Evolutionary conservation across 2,329 filamentous ascomycete species (phyloP).

Genomic region (Aspergillus uvarum): DNA sequence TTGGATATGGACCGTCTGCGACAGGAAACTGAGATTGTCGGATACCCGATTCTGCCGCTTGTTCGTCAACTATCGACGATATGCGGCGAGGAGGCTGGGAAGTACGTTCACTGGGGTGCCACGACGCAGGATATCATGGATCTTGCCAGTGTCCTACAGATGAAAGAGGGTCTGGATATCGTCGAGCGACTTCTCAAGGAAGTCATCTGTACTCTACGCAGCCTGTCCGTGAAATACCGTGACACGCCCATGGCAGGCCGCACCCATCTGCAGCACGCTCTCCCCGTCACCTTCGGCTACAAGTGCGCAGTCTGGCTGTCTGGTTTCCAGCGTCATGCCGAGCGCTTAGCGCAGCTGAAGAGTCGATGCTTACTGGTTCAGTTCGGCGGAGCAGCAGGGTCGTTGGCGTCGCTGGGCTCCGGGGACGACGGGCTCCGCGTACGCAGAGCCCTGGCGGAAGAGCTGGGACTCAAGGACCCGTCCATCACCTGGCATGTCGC

Average conservation of each 20-base stretch:
- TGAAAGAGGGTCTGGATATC: slow-evolving; percentile 51
- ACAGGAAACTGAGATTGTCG: slow-evolving; percentile 49
- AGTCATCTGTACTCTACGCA: slow-evolving; percentile 35
- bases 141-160: slow-evolving; percentile 54
- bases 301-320: slow-evolving; percentile 58
- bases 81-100: slow-evolving; percentile 34
- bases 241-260: slow-evolving; percentile 59
- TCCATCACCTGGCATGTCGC: slow-evolving; percentile 60
- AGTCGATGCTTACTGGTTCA: slow-evolving; percentile 53
- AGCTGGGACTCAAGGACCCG: slow-evolving; percentile 51
- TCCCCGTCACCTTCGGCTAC: slow-evolving; percentile 59
- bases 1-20: slow-evolving; percentile 48
- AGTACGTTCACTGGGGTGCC: slow-evolving; percentile 59
- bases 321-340: slow-evolving; percentile 49
- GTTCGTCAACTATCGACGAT: slow-evolving; percentile 49
- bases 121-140: slow-evolving; percentile 63
- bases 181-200: slow-evolving; percentile 41
- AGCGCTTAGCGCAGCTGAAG: slow-evolving; percentile 50
- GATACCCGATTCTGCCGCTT: slow-evolving; percentile 55
- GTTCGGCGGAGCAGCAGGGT: slow-evolving; percentile 58
- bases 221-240: slow-evolving; percentile 47
- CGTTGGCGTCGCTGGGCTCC: slow-evolving; percentile 53
- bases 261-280: slow-evolving; percentile 58
- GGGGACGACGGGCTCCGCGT: slow-evolving; percentile 51
- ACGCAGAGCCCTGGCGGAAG: slow-evolving; percentile 50